Conservation (phyloP, 352 stramenopile genomes). For the Phytophthora pini region DNA sequence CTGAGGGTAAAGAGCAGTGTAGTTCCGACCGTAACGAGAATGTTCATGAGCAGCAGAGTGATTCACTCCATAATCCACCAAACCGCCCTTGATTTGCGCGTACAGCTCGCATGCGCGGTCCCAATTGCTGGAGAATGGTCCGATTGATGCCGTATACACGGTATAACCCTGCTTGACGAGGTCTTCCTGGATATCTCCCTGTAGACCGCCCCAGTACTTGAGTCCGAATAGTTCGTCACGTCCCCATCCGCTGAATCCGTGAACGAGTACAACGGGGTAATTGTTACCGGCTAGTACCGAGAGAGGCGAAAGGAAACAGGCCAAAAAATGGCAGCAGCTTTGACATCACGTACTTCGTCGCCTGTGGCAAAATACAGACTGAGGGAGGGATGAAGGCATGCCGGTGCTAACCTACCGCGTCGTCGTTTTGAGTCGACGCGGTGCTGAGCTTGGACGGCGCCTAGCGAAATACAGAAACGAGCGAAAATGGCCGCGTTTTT, state of each 20-base stretch:
- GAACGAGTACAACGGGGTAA: background rate
- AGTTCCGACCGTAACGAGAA: background rate
- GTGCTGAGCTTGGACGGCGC: no score
- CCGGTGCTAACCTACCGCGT: no score
- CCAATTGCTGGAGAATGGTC: background rate
- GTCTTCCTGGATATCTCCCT: background rate
- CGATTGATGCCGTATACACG: background rate
- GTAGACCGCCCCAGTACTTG: background rate
- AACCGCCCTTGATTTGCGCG: constrained; percentile 55
- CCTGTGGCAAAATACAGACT: no score
- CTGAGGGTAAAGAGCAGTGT: background rate
- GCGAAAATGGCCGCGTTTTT: no score
- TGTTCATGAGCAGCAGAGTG: constrained; percentile 22
- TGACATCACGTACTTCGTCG: no score
- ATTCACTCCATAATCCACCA: constrained; percentile 33
- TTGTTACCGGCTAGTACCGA: background rate
- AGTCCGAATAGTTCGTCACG: background rate
- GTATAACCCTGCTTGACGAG: background rate
- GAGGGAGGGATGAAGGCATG: no score
- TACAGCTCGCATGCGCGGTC: constrained; percentile 54
- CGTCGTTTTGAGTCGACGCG: no score
- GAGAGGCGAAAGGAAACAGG: no score
- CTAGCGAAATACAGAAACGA: no score
- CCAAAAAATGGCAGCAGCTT: no score
- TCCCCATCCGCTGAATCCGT: background rate